Evolutionary conservation across 129 eudicot genomes (phyloP).

Genomic region (Flaveria linearis): DNA sequence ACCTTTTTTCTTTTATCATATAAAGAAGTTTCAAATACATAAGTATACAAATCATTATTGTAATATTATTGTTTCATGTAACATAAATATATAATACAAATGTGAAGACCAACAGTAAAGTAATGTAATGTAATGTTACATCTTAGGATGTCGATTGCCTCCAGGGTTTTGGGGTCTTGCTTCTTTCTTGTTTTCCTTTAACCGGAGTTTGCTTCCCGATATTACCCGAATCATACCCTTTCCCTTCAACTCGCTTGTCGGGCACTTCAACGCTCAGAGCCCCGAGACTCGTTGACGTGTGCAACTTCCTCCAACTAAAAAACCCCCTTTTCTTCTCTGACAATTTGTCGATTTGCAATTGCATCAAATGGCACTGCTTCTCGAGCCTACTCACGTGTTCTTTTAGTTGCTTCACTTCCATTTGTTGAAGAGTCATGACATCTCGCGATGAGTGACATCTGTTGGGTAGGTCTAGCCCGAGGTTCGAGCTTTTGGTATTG

Average conservation of each 20-base stretch:
- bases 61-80: neutral
- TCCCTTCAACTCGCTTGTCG: slow-evolving; percentile 39
- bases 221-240: slow-evolving; percentile 35
- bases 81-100: slow-evolving; percentile 17
- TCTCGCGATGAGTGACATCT: slow-evolving; percentile 65
- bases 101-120: slow-evolving; percentile 5
- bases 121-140: slow-evolving; percentile 17
- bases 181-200: slow-evolving; percentile 42
- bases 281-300: slow-evolving; percentile 29
- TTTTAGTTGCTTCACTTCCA: slow-evolving; percentile 65
- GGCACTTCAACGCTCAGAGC: slow-evolving; percentile 34
- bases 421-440: slow-evolving; percentile 42
- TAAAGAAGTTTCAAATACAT: neutral
- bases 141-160: slow-evolving; percentile 37
- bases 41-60: neutral
- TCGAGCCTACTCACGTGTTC: slow-evolving; percentile 72
- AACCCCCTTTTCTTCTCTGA: slow-evolving; percentile 58
- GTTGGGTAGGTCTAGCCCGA: slow-evolving; percentile 36
- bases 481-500: slow-evolving; percentile 45
- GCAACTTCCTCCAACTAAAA: slow-evolving; percentile 65
- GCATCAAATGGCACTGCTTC: slow-evolving; percentile 61
- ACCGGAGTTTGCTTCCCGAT: slow-evolving; percentile 56
- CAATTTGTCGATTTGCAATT: slow-evolving; percentile 62
- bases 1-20: neutral
- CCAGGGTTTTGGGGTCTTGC: slow-evolving; percentile 24